phyloP scores from a whole-genome alignment of 2,329 filamentous ascomycete genomes.

The Gaeumannomyces tritici region DNA sequence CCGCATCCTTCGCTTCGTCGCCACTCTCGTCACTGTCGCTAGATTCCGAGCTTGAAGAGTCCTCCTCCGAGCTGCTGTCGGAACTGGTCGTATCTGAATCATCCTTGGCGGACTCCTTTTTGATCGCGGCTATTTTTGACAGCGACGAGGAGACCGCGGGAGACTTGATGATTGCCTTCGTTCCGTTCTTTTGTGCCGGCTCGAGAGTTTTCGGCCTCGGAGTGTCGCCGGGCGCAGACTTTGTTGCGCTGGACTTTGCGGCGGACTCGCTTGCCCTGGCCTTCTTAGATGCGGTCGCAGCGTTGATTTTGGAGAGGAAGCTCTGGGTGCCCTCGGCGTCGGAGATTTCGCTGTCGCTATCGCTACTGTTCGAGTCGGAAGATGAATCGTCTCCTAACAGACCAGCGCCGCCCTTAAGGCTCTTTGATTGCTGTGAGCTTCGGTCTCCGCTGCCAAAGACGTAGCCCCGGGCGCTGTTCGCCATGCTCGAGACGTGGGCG shows the following conservation, averaged over 20 bases:
- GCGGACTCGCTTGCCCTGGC: neutral
- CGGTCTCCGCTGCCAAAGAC: neutral
- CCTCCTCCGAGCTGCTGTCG: slow-evolving; percentile 6
- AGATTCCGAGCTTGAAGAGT: slow-evolving; percentile 12
- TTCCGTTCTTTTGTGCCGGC: neutral
- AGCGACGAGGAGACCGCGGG: neutral
- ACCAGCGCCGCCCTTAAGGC: neutral
- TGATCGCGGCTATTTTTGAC: neutral
- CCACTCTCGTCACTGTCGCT: slow-evolving; percentile 12
- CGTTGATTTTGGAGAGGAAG: slow-evolving; percentile 7
- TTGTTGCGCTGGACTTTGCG: neutral
- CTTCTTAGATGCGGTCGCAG: slow-evolving; percentile 8
- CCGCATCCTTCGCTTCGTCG: neutral
- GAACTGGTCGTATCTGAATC: slow-evolving; percentile 1
- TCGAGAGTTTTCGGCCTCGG: neutral
- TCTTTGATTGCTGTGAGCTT: neutral
- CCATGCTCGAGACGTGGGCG: slow-evolving; percentile 4
- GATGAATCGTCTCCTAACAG: neutral
- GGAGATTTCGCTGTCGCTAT: slow-evolving; percentile 1
- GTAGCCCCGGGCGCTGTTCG: neutral
- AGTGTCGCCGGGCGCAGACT: neutral
- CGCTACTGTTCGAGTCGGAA: neutral
- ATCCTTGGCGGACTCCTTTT: neutral
- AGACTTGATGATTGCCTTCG: neutral
- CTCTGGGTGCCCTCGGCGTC: slow-evolving; percentile 3